Conservation (phyloP, 306 rosid genomes). For the Dryas drummondii region DNA sequence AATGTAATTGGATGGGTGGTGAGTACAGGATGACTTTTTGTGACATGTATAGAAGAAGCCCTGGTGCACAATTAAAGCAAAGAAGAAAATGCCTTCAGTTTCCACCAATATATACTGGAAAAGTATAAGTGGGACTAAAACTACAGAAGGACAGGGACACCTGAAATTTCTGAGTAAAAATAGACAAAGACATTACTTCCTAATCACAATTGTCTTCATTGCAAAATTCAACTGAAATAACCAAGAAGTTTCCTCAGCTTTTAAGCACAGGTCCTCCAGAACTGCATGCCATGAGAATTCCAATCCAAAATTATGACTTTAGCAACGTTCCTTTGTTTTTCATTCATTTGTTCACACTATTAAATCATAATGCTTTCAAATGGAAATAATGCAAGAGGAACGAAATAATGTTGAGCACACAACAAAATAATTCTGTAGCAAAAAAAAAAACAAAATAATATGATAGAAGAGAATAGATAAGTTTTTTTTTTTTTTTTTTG, state of each 20-base stretch:
- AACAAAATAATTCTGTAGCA: not conserved
- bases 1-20: no score
- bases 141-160: not conserved
- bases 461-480: no score
- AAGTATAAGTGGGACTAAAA: not conserved
- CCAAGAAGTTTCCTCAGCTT: not conserved
- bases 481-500: no score
- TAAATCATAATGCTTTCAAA: not conserved
- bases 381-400: not conserved
- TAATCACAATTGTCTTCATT: not conserved
- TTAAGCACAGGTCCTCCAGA: no score
- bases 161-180: not conserved
- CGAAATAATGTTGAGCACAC: not conserved
- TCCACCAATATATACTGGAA: not conserved
- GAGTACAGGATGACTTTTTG: no score
- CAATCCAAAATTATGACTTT: not conserved
- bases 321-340: not conserved
- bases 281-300: not conserved
- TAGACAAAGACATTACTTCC: not conserved
- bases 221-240: not conserved
- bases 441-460: not conserved
- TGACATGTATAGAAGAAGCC: no score
- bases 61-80: not conserved
- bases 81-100: not conserved
- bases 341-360: not conserved